Evolutionary conservation across 169 alveolate species (phyloP), one percentile per base, ranked within the genome.

Genomic region (Blepharisma undulans): DNA sequence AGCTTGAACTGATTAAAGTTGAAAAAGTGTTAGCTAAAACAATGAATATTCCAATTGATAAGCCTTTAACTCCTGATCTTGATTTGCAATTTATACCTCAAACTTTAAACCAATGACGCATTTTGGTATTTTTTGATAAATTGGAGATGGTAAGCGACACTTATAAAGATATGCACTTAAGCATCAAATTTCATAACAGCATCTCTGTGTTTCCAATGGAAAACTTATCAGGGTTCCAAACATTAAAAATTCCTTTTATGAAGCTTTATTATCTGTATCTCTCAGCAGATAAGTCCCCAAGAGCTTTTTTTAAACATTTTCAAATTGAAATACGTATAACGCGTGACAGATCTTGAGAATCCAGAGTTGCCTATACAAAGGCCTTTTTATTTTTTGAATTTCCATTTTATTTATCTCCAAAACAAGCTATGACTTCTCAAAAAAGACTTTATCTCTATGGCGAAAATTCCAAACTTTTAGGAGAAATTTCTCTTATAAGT

Each of bases 61-160:
- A 72, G 22, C n/a, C 29, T 36, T 48, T 5, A 10, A 48, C 66
- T 48, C 14, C 66, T 5, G 48, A 21, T 4, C 88, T 21, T 32
- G 77, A 88, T 4, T 32, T 71, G n/a, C 84, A 88, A 33, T 88
- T 88, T 76, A 10, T 88, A 3, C 87, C 92, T 32, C 33, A 88
- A 34, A 22, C 74, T 18, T 29, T 88, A n/a, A 88, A 16, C 16
- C 79, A 88, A 34, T 88, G 92, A 36, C 5, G 92, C 0, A 76
- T 88, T 18, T 25, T 88, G 8, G 8, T 72, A 21, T 33, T 10
- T 48, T 48, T 48, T 48, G 66, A 5, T 18, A 48, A 48, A 48
- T 48, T 48, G 66, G 66, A 48, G 14, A 48, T 48, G 66, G 66
- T 48, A 10, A 48, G 0, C 0, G 66, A 48, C 3, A 48, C 66